A percentile compares a stretch with the other conserved stretches of the same genome.
Conservation (phyloP, 1,139 yeast species). For the Pichia sp. region DNA sequence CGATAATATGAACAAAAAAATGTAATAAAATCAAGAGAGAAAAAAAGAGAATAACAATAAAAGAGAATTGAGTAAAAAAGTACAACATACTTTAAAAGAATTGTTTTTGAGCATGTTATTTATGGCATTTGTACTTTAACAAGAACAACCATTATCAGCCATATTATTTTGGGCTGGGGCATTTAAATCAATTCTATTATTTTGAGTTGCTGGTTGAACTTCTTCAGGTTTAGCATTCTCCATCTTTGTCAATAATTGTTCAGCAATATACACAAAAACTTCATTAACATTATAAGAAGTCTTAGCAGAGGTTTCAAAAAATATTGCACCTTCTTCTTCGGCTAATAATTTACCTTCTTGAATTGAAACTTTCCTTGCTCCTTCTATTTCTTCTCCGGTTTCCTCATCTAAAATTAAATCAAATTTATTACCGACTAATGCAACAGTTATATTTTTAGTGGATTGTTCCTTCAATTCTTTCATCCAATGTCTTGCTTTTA, state of each 20-base stretch:
- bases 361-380: conserved; percentile 69
- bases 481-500: conserved; percentile 99
- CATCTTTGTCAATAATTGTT: conserved; percentile 56
- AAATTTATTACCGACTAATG: conserved; percentile 86
- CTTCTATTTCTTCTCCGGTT: conserved; percentile 34
- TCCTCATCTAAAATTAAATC: conserved; percentile 47
- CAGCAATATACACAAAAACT: conserved; percentile 85
- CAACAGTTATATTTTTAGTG: conserved; percentile 81
- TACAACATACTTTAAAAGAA: not conserved
- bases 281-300: conserved; percentile 88
- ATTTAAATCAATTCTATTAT: conserved; percentile 34
- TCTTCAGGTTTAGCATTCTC: conserved; percentile 22
- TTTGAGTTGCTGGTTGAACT: conserved; percentile 12
- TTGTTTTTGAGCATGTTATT: not conserved
- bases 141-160: conserved; percentile 15
- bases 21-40: not conserved
- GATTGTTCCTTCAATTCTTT: conserved; percentile 96
- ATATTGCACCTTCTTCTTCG: conserved; percentile 77
- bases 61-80: not conserved
- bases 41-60: not conserved
- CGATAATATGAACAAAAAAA: not conserved
- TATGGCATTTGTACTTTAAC: conserved; percentile 2
- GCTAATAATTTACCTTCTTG: conserved; percentile 83
- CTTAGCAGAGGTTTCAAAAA: conserved; percentile 94
- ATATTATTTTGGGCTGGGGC: conserved; percentile 24